Evolutionary conservation across 108 stramenopile species (phyloP), one percentile per base, ranked within the genome.

Genomic region (Fistulifera pelliculosa): DNA sequence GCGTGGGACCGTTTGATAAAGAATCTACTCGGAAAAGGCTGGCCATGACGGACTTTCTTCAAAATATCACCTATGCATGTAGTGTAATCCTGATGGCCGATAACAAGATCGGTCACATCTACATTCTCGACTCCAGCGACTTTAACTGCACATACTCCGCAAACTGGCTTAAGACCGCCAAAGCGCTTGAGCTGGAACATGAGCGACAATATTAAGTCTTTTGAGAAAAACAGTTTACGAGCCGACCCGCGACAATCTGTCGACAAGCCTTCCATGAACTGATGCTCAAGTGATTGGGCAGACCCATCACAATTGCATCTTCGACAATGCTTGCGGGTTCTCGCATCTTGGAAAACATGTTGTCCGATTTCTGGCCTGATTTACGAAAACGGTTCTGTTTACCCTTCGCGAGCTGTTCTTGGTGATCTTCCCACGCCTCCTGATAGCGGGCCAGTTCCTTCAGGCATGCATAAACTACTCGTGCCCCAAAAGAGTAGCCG

Each of bases 401-500:
- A 6, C 31, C 8, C 6, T 66, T 49, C 49, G 38, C 39, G 41
- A 45, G 44, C 47, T 60, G 27, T 47, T 68, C 73, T 42, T 77
- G 79, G 27, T 74, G 66, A 19, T 76, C 76, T 61, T 83, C 81
- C 86, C 85, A 85, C 16, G 70, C 71, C 52, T 80, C 84, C 58
- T 92, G 90, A 40, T 76, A 70, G n/a, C 70, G 65, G 17, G 88
- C 87, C 18, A 98, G 60, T 50, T 94, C 88, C 62, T 96, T 92
- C 54, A 96, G 63, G 51, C 94, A 95, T 4, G 83, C 65, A 60
- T 96, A 95, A 38, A 98, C 87, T 22, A 89, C 84, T 56, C 95
- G 64, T 0, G 94, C 97, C 26, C 97, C 97, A 80, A 98, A 93
- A 0, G 87, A 90, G 61, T 82, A 98, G 25, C 97, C 97, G 16